Evolutionary conservation across 306 rosid genomes (phyloP).

Genomic region (Pterocarpus santalinus): DNA sequence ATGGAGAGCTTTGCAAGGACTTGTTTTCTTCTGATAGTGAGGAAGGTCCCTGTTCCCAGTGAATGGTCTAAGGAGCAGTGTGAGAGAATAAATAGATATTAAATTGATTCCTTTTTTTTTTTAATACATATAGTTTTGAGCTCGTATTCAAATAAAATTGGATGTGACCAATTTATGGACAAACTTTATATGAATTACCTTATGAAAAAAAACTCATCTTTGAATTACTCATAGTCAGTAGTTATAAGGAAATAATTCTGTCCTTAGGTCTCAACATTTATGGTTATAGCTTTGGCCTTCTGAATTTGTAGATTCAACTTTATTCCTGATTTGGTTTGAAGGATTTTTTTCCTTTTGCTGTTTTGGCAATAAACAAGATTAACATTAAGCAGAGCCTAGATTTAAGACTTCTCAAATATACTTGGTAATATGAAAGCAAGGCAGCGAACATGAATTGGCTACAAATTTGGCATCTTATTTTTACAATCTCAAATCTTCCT

Average conservation of each 20-base stretch:
- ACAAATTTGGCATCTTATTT: background rate
- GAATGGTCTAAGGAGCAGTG: slow-evolving; percentile 31
- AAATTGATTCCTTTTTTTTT: background rate
- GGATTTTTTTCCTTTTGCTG: background rate
- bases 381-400: background rate
- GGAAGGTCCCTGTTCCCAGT: slow-evolving; percentile 41
- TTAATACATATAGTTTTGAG: background rate
- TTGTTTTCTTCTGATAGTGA: slow-evolving; percentile 67
- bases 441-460: slow-evolving; percentile 7
- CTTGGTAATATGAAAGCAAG: slow-evolving; percentile 24
- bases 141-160: slow-evolving; percentile 26
- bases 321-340: slow-evolving; percentile 11
- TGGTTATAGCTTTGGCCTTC: background rate
- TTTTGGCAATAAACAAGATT: slow-evolving; percentile 28
- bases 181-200: slow-evolving; percentile 6
- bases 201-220: background rate
- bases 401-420: slow-evolving; percentile 15
- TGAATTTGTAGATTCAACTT: background rate
- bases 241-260: slow-evolving; percentile 22
- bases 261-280: background rate
- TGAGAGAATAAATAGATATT: slow-evolving; percentile 27
- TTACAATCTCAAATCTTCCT: background rate
- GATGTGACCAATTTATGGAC: background rate
- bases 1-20: slow-evolving; percentile 94
- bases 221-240: background rate